A percentile compares a stretch with the other conserved stretches of the same genome.
phyloP scores from a whole-genome alignment of 495 filamentous ascomycete species.

The Sordaria brevicollis region DNA sequence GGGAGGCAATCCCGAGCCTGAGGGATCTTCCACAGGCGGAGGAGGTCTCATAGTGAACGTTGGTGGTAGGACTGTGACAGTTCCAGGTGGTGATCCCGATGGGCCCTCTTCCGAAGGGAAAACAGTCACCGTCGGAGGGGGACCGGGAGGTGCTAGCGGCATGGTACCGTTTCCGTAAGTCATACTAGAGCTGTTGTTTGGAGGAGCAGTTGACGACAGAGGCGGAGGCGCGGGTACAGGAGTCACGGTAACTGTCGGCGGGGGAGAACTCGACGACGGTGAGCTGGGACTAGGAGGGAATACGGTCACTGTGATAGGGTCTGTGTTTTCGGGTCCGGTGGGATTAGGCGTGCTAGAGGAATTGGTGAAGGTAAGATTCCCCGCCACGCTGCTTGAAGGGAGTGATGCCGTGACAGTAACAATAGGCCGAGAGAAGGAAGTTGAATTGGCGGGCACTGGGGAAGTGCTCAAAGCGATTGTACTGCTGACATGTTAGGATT shows the following conservation, averaged over 20 bases:
- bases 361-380: not conserved
- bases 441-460: conserved; percentile 1
- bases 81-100: not conserved
- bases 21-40: not conserved
- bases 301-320: conserved; percentile 10
- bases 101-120: not conserved
- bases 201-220: not conserved
- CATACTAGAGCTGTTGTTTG: not conserved
- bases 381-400: conserved; percentile 1
- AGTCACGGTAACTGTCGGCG: conserved; percentile 1
- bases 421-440: not conserved
- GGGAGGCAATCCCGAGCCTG: not conserved
- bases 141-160: not conserved
- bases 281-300: conserved; percentile 2
- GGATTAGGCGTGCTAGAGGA: not conserved
- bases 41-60: not conserved
- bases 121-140: not conserved
- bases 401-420: conserved; percentile 6
- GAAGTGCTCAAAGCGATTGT: conserved; percentile 1
- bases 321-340: not conserved
- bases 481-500: not conserved
- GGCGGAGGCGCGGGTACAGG: not conserved
- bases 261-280: not conserved
- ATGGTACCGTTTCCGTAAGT: not conserved
- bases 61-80: conserved; percentile 5